These are phyloP conservation scores for Suillus decipiens DNA, from an alignment of 768 basidiomycete genomes.

Conservation along the genomic window DNA sequence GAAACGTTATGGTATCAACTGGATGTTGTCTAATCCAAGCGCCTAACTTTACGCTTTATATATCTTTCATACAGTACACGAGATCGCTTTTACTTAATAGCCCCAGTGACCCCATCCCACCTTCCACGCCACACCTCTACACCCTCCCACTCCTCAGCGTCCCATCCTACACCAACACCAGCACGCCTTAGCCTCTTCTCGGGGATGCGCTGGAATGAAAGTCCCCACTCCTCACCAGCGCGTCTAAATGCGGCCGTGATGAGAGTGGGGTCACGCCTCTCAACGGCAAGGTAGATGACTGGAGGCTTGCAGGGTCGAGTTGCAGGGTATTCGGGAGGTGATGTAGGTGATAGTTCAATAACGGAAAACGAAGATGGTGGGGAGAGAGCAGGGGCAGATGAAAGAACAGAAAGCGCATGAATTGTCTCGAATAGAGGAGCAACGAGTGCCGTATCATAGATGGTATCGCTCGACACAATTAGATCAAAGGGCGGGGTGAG, in stretches of 20 bases:
- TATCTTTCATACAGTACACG: neutral
- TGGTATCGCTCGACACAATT: slow-evolving; percentile 81
- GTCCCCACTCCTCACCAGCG: slow-evolving; percentile 57
- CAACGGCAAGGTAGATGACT: slow-evolving; percentile 55
- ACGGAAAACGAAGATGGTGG: slow-evolving; percentile 42
- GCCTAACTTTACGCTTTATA: neutral
- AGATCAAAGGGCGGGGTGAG: slow-evolving; percentile 68
- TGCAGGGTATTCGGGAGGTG: neutral
- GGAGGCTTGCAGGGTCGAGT: slow-evolving; percentile 9
- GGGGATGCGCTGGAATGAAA: slow-evolving; percentile 59
- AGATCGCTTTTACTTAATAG: neutral
- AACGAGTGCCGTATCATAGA: slow-evolving; percentile 65
- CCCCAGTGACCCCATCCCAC: slow-evolving; percentile 6
- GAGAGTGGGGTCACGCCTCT: slow-evolving; percentile 72
- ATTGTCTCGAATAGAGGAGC: slow-evolving; percentile 72
- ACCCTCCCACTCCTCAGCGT: slow-evolving; percentile 72
- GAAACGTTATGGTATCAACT: neutral
- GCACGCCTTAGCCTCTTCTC: slow-evolving; percentile 59
- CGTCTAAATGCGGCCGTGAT: slow-evolving; percentile 58
- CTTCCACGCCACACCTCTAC: slow-evolving; percentile 71
- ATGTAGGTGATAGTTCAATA: neutral
- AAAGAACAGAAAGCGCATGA: slow-evolving; percentile 48
- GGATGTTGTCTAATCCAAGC: neutral
- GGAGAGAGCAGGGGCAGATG: slow-evolving; percentile 31
- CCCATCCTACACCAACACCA: slow-evolving; percentile 61